Percentiles rank a stretch among this genome's conserved stretches.
These are phyloP conservation scores for Aegilops longissima DNA, from an alignment of 176 grass and related monocot genomes.

Conservation along the genomic window DNA sequence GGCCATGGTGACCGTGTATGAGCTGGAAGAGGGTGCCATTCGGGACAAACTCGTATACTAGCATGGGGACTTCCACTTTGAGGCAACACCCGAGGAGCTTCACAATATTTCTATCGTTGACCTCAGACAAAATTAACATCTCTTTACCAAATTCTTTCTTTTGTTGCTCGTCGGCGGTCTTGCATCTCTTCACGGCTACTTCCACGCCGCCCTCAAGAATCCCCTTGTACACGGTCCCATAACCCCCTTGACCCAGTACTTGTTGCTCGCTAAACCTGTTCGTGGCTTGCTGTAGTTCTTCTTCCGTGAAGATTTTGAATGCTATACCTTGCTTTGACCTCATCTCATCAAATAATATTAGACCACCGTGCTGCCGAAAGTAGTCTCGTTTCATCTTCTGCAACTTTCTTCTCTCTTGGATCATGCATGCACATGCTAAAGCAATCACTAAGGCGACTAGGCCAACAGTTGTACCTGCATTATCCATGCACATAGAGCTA, in stretches of 20 bases:
- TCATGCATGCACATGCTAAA: not conserved
- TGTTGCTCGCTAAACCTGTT: not conserved
- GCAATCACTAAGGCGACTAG: not conserved
- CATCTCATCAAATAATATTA: not conserved
- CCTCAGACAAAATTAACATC: slow-evolving; percentile 13
- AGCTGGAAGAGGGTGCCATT: not conserved
- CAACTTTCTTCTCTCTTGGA: not conserved
- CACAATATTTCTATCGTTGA: slow-evolving; percentile 12
- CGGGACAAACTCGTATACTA: slow-evolving; percentile 15
- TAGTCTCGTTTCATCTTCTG: not conserved
- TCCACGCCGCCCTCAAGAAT: not conserved
- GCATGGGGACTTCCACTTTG: slow-evolving; percentile 7
- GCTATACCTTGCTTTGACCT: not conserved
- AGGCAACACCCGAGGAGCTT: slow-evolving; percentile 25
- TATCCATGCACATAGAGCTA: not conserved
- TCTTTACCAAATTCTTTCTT: slow-evolving; percentile 23
- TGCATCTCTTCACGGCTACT: slow-evolving; percentile 20
- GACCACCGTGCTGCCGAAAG: not conserved
- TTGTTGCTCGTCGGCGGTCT: not conserved
- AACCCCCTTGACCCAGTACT: not conserved
- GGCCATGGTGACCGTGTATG: not conserved
- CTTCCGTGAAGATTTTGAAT: not conserved
- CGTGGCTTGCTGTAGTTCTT: not conserved
- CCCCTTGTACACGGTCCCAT: slow-evolving; percentile 24
- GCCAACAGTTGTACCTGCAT: slow-evolving; percentile 6